A percentile compares a stretch with the other conserved stretches of the same genome.
phyloP scores from a whole-genome alignment of 257 asterid genomes.

The Knoxia roxburghii region DNA sequence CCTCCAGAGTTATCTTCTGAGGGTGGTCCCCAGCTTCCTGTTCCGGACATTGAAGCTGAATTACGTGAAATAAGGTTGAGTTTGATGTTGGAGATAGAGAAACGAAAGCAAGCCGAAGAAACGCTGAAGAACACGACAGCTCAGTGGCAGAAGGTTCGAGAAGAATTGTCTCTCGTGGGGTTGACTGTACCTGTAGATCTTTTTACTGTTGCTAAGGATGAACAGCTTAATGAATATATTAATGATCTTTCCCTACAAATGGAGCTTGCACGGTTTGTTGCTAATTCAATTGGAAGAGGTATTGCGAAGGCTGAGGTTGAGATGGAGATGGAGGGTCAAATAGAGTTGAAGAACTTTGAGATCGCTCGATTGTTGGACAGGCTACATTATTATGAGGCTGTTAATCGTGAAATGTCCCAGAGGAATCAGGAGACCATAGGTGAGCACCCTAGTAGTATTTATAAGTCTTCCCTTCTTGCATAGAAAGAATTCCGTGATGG shows the following conservation, averaged over 20 bases:
- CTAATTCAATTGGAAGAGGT: conserved; percentile 84
- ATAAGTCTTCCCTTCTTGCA: neutral
- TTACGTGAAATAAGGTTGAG: conserved; percentile 58
- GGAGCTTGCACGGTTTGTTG: conserved; percentile 55
- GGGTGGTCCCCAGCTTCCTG: conserved; percentile 38
- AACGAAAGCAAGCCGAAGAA: conserved; percentile 85
- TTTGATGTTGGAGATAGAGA: conserved; percentile 78
- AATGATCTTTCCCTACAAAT: conserved; percentile 60
- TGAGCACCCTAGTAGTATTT: conserved; percentile 23
- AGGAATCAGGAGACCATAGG: conserved; percentile 95
- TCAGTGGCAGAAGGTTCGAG: conserved; percentile 61
- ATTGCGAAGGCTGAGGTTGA: conserved; percentile 82
- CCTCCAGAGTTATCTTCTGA: conserved; percentile 76
- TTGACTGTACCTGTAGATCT: conserved; percentile 59
- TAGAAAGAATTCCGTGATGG: neutral
- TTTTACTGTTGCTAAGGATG: conserved; percentile 37
- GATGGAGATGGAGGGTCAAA: conserved; percentile 77
- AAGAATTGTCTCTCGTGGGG: conserved; percentile 58
- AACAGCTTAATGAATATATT: conserved; percentile 44
- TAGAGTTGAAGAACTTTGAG: conserved; percentile 69
- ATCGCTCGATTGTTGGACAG: conserved; percentile 79
- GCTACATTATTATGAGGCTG: conserved; percentile 86
- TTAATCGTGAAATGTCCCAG: conserved; percentile 94
- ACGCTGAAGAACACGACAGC: conserved; percentile 39
- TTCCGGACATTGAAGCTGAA: conserved; percentile 63